Percentiles rank a stretch among this genome's conserved stretches.
Conservation (phyloP, 2,329 filamentous ascomycete species). For the Drechmeria coniospora region DNA sequence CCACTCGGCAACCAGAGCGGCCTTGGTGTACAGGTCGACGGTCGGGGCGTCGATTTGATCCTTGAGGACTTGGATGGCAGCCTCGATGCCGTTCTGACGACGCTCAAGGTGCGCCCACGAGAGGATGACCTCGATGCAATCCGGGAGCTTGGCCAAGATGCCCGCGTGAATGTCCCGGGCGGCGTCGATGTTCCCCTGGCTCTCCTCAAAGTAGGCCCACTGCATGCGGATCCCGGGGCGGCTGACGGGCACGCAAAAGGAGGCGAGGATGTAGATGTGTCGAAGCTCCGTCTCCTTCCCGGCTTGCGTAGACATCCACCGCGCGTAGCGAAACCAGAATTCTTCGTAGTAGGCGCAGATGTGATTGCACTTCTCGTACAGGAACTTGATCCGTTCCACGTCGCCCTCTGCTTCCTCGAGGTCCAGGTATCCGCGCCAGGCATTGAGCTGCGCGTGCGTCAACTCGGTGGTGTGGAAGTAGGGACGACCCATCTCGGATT, state of each 20-base stretch:
- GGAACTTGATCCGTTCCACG: slow-evolving; percentile 56
- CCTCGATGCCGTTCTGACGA: slow-evolving; percentile 68
- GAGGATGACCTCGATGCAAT: slow-evolving; percentile 74
- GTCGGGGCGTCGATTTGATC: slow-evolving; percentile 59
- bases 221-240: slow-evolving; percentile 71
- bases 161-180: slow-evolving; percentile 74
- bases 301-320: slow-evolving; percentile 77
- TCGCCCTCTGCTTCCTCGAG: slow-evolving; percentile 83
- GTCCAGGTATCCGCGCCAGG: slow-evolving; percentile 94
- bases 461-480: slow-evolving; percentile 96
- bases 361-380: slow-evolving; percentile 89
- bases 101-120: slow-evolving; percentile 78
- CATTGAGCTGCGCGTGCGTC: slow-evolving; percentile 66
- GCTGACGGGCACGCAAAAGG: slow-evolving; percentile 79
- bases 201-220: slow-evolving; percentile 92
- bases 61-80: slow-evolving; percentile 72
- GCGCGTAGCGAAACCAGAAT: slow-evolving; percentile 92
- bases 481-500: slow-evolving; percentile 84
- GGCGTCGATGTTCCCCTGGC: slow-evolving; percentile 57
- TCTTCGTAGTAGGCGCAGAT: slow-evolving; percentile 92
- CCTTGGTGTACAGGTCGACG: slow-evolving; percentile 67
- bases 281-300: slow-evolving; percentile 80
- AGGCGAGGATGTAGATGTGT: slow-evolving; percentile 80
- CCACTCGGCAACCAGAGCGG: slow-evolving; percentile 77
- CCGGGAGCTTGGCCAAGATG: slow-evolving; percentile 60